phyloP scores from a whole-genome alignment of 2,329 filamentous ascomycete genomes.

The Coccinonectria pachysandricola region DNA sequence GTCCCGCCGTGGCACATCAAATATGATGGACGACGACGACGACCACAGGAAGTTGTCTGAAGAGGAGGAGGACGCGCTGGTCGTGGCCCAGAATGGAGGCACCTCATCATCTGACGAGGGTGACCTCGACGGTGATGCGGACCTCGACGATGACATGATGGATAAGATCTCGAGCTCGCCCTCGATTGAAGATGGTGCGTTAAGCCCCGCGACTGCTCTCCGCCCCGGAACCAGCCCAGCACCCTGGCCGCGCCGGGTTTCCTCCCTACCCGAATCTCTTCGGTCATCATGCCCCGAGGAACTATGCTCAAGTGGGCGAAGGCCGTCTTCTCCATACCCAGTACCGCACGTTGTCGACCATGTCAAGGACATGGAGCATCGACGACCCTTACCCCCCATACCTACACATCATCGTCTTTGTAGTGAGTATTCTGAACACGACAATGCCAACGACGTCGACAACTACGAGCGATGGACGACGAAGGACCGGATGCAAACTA shows the following conservation, averaged over 20 bases:
- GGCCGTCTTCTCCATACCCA: slow-evolving; percentile 31
- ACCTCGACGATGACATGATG: slow-evolving; percentile 87
- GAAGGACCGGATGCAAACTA: no score
- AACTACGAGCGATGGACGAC: no score
- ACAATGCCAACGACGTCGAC: slow-evolving; percentile 6
- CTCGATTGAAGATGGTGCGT: slow-evolving; percentile 98
- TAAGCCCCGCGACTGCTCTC: slow-evolving; percentile 31
- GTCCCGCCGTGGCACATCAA: slow-evolving; percentile 16
- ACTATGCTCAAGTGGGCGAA: slow-evolving; percentile 15
- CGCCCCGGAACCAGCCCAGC: no score
- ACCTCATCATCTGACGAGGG: slow-evolving; percentile 45
- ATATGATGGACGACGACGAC: slow-evolving; percentile 10
- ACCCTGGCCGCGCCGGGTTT: slow-evolving; percentile 34
- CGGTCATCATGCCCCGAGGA: no score
- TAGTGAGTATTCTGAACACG: slow-evolving; percentile 33
- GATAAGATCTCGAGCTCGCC: slow-evolving; percentile 98
- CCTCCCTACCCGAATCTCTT: slow-evolving; percentile 28
- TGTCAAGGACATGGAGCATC: no score
- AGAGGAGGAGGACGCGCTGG: slow-evolving; percentile 46
- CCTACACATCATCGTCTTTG: slow-evolving; percentile 34
- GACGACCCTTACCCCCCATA: slow-evolving; percentile 7
- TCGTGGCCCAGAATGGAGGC: slow-evolving; percentile 52
- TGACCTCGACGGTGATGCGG: slow-evolving; percentile 59
- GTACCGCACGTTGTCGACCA: no score
- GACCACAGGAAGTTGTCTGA: slow-evolving; percentile 21